These are phyloP conservation scores for Ceratobasidium sp. DNA, from an alignment of 1,284 basidiomycete genomes.

Conservation along the genomic window DNA sequence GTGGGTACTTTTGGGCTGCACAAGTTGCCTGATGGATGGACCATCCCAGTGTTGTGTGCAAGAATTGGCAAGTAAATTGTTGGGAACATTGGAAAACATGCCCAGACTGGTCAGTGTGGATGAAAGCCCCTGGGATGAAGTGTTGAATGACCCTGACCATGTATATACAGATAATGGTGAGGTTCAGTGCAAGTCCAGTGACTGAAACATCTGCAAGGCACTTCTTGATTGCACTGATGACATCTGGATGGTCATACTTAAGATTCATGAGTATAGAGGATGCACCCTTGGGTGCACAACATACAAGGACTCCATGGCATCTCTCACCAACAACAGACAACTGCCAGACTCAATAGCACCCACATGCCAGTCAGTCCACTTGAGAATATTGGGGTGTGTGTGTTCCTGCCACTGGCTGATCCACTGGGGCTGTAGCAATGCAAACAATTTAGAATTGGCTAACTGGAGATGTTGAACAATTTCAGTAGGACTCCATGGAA, in stretches of 20 bases:
- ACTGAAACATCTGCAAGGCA: neutral
- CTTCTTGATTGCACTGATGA: neutral
- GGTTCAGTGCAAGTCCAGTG: neutral
- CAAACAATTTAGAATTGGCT: constrained; percentile 4
- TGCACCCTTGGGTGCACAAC: neutral
- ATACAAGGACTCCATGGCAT: constrained; percentile 1
- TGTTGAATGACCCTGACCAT: constrained; percentile 10
- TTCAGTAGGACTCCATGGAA: constrained; percentile 2
- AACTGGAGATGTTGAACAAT: constrained; percentile 7
- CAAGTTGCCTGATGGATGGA: constrained; percentile 17
- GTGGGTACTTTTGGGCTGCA: constrained; percentile 16
- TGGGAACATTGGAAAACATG: constrained; percentile 6
- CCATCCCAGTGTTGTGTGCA: constrained; percentile 1
- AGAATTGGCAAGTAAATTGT: neutral
- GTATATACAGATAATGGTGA: neutral
- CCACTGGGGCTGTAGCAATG: neutral
- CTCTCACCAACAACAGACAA: neutral
- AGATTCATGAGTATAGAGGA: neutral
- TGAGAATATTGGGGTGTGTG: neutral
- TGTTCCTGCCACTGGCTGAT: constrained; percentile 22
- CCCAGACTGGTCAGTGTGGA: neutral
- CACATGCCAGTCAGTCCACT: constrained; percentile 20
- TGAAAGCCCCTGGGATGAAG: constrained; percentile 2
- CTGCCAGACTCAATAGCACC: constrained; percentile 1
- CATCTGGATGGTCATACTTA: neutral